Conservation (phyloP, 805 yeast genomes). For the Candida anglica region DNA sequence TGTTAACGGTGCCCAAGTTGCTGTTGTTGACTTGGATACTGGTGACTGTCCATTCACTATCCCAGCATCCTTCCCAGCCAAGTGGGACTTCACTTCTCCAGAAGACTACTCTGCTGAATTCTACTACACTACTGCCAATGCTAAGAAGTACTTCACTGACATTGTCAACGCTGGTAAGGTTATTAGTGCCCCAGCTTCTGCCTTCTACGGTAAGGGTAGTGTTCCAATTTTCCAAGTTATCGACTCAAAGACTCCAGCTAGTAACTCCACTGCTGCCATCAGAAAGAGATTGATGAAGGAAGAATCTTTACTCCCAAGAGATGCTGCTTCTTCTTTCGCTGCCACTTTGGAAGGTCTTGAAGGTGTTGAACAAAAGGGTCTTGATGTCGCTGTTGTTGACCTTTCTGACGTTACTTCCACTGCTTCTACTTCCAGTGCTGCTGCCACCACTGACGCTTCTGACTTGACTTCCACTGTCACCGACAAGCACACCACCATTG, state of each 20-base stretch:
- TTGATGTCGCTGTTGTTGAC: slow-evolving; percentile 15
- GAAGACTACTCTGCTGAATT: slow-evolving; percentile 31
- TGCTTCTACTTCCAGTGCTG: slow-evolving; percentile 10
- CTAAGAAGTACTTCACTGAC: slow-evolving; percentile 28
- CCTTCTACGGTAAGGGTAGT: slow-evolving; percentile 17
- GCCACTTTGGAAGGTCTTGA: slow-evolving; percentile 18
- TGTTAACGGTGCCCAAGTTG: slow-evolving; percentile 27
- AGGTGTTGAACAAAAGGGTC: slow-evolving; percentile 19
- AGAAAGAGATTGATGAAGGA: slow-evolving; percentile 34
- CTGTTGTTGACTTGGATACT: slow-evolving; percentile 36
- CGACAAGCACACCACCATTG: slow-evolving; percentile 14
- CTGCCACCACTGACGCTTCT: slow-evolving; percentile 5
- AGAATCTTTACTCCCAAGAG: slow-evolving; percentile 24
- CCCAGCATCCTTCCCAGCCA: slow-evolving; percentile 22
- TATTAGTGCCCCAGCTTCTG: slow-evolving; percentile 29
- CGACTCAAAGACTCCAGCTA: slow-evolving; percentile 19
- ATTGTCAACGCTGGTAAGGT: slow-evolving; percentile 29
- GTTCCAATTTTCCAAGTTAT: slow-evolving; percentile 27
- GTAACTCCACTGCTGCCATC: slow-evolving; percentile 38
- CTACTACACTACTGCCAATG: slow-evolving; percentile 27
- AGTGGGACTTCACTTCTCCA: slow-evolving; percentile 20
- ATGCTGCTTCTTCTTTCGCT: slow-evolving; percentile 20
- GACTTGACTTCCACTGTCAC: slow-evolving; percentile 14
- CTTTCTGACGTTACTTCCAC: slow-evolving; percentile 8
- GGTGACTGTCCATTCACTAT: slow-evolving; percentile 36